Percentiles rank a stretch among this genome's conserved stretches.
Evolutionary conservation across 768 basidiomycete genomes (phyloP).

Genomic region (Amanita exitialis): DNA sequence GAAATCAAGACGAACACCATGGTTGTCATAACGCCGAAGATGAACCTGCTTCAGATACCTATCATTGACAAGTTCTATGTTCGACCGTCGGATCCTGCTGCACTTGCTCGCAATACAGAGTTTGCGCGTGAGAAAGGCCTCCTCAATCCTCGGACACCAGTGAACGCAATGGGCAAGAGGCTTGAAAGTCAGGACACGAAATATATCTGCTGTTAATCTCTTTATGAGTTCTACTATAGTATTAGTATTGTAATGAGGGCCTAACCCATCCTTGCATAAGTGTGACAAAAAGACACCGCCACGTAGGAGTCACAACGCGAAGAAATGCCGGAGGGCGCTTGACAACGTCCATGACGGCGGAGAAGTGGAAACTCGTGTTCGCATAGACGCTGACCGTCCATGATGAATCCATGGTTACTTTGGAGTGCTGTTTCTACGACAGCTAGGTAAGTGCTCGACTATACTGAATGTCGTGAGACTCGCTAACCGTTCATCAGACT

Average conservation of each 20-base stretch:
- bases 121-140: conserved; percentile 88
- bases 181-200: not conserved
- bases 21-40: conserved; percentile 91
- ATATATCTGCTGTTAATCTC: not conserved
- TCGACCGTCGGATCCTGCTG: conserved; percentile 72
- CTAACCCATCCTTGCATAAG: not conserved
- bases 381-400: conserved; percentile 10
- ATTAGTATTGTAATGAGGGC: not conserved
- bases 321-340: not conserved
- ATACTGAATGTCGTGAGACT: not conserved
- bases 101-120: conserved; percentile 58
- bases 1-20: conserved; percentile 96
- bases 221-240: not conserved
- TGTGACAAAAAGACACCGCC: not conserved
- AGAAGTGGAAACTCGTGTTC: conserved; percentile 5
- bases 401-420: conserved; percentile 52
- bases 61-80: conserved; percentile 92
- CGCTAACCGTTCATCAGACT: conserved; percentile 30
- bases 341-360: conserved; percentile 6
- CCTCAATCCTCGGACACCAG: conserved; percentile 43
- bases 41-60: conserved; percentile 91
- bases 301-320: conserved; percentile 2
- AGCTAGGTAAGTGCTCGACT: conserved; percentile 34
- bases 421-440: conserved; percentile 58
- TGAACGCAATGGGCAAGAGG: not conserved